Percentiles rank a stretch among this genome's conserved stretches.
Evolutionary conservation across 768 basidiomycete genomes (phyloP).

Genomic region (Tricholomella constricta): DNA sequence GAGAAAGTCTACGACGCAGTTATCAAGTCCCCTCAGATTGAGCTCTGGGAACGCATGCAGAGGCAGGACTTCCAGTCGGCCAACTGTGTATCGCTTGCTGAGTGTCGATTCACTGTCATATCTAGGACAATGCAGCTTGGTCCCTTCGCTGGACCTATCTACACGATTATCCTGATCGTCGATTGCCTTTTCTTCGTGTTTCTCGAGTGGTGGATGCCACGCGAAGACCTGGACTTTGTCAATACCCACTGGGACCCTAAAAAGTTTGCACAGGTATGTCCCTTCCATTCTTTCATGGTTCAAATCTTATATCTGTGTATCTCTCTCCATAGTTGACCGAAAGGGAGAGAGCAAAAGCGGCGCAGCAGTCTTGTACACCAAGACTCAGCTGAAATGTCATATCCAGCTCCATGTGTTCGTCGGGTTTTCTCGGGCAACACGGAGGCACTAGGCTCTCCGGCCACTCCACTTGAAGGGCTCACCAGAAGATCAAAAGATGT

Average conservation of each 20-base stretch:
- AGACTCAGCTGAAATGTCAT: background rate
- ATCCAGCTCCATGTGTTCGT: background rate
- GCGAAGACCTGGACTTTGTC: slow-evolving; percentile 77
- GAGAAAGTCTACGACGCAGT: slow-evolving; percentile 81
- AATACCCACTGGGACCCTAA: slow-evolving; percentile 59
- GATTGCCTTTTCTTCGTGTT: slow-evolving; percentile 86
- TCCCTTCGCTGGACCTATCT: slow-evolving; percentile 82
- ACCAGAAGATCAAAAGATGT: background rate
- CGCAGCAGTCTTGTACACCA: background rate
- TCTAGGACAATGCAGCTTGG: slow-evolving; percentile 76
- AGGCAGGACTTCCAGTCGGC: slow-evolving; percentile 47
- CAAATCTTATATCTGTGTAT: background rate
- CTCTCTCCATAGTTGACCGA: slow-evolving; percentile 5
- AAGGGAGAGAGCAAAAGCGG: background rate
- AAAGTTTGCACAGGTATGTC: slow-evolving; percentile 37
- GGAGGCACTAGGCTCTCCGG: background rate
- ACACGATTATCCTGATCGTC: slow-evolving; percentile 84
- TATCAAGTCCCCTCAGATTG: slow-evolving; percentile 57
- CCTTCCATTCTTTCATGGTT: background rate
- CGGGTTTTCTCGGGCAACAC: background rate
- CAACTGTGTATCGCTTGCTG: background rate
- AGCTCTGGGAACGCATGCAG: slow-evolving; percentile 76
- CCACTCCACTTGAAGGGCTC: background rate
- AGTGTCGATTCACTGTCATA: background rate
- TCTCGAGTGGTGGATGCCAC: slow-evolving; percentile 83